phyloP scores from a whole-genome alignment of 192 early-diverging fungal species.

The Geosiphon pyriformis region DNA sequence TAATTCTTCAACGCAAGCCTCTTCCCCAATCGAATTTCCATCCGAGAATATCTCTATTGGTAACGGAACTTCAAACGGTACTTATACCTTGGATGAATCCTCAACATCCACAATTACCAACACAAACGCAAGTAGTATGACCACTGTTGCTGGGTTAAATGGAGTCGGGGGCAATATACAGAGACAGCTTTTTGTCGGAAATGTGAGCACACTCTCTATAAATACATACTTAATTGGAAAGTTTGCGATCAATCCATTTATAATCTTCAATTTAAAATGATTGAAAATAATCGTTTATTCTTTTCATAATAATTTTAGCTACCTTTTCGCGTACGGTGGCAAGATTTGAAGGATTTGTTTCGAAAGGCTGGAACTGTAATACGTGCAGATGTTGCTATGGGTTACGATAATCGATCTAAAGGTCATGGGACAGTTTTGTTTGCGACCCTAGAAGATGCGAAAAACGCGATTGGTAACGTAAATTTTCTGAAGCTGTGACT shows the following conservation, averaged over 20 bases:
- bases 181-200: slow-evolving; percentile 63
- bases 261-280: neutral
- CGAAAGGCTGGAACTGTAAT: slow-evolving; percentile 61
- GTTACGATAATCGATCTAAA: slow-evolving; percentile 56
- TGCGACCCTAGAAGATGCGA: slow-evolving; percentile 60
- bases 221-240: neutral
- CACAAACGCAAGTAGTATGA: neutral
- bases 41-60: neutral
- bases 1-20: slow-evolving; percentile 1
- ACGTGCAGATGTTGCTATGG: slow-evolving; percentile 58
- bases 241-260: neutral
- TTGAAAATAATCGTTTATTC: neutral
- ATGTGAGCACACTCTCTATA: slow-evolving; percentile 41
- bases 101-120: neutral
- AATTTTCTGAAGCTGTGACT: neutral
- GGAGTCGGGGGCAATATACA: slow-evolving; percentile 5
- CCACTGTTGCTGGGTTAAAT: neutral
- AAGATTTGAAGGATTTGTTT: slow-evolving; percentile 67
- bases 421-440: slow-evolving; percentile 71
- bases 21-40: slow-evolving; percentile 18
- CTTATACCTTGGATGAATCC: neutral
- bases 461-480: slow-evolving; percentile 53
- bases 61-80: slow-evolving; percentile 13
- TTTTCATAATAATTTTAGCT: slow-evolving; percentile 36
- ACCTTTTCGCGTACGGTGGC: slow-evolving; percentile 70